Percentiles rank a stretch among this genome's conserved stretches.
Conservation (phyloP, 352 stramenopile species). For the Peronospora farinosa region DNA sequence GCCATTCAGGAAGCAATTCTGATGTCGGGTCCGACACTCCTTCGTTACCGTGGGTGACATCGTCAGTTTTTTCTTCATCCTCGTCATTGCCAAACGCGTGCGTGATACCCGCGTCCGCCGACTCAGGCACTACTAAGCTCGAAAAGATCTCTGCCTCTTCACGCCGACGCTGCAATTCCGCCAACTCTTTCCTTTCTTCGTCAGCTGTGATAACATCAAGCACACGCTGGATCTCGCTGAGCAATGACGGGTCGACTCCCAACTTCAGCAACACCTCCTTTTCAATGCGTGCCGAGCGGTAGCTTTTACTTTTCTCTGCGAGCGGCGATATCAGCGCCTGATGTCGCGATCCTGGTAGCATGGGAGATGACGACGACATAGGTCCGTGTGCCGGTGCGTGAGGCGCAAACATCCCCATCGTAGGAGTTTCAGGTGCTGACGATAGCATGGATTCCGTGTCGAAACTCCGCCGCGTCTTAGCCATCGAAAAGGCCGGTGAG, state of each 20-base stretch:
- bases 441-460: slow-evolving; percentile 52
- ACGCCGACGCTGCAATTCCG: slow-evolving; percentile 22
- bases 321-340: slow-evolving; percentile 14
- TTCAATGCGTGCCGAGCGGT: slow-evolving; percentile 61
- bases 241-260: slow-evolving; percentile 61
- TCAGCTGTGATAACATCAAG: slow-evolving; percentile 48
- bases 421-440: slow-evolving; percentile 28
- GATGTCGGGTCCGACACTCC: slow-evolving; percentile 6
- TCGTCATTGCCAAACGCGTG: slow-evolving; percentile 41
- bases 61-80: slow-evolving; percentile 30
- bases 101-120: slow-evolving; percentile 29
- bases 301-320: slow-evolving; percentile 29
- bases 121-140: slow-evolving; percentile 29
- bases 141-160: slow-evolving; percentile 35
- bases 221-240: slow-evolving; percentile 65
- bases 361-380: slow-evolving; percentile 12
- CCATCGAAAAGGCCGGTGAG: slow-evolving; percentile 38
- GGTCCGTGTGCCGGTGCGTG: slow-evolving; percentile 10
- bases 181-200: slow-evolving; percentile 40
- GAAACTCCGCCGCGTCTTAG: slow-evolving; percentile 44
- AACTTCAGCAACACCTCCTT: slow-evolving; percentile 70
- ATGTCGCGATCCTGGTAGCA: not conserved
- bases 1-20: slow-evolving; percentile 57
- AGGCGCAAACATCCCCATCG: slow-evolving; percentile 19
- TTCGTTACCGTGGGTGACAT: slow-evolving; percentile 14